Evolutionary conservation across 2,329 filamentous ascomycete genomes (phyloP), one percentile per base, ranked within the genome.

Genomic region (Shiraia sp.): DNA sequence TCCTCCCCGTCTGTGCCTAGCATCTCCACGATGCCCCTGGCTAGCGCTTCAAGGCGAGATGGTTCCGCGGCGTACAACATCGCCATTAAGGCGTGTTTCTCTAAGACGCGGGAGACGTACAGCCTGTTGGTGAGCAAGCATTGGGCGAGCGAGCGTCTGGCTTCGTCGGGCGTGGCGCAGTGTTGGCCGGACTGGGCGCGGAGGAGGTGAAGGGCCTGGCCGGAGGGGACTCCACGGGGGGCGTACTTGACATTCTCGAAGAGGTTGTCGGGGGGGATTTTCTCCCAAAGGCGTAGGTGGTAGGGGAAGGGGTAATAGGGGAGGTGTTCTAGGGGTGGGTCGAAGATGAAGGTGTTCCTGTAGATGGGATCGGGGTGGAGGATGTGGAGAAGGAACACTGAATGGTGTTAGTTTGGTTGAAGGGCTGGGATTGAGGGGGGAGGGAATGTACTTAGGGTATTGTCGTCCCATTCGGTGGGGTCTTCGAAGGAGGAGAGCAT

Each of bases 11-110:
- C 57, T 8, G 55, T 32, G 2, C 22, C 10, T 2, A 22, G 17
- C 59, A 64, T 62, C 12, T 31, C 17, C 13, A 35, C 16, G 36
- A 64, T 51, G 3, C 49, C 49, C n/a, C n/a, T n/a, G n/a, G n/a
- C n/a, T n/a, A n/a, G 7, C 51, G 46, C 10, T 42, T 25, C 2
- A 62, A 10, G 13, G 45, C 45, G 6, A n/a, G 6, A 6, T 61
- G 38, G 6, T 27, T 27, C 1, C n/a, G 1, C 3, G 6, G 10
- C 16, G 15, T 54, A 49, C 2, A 63, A 34, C 1, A 30, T 26
- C 13, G 31, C 14, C 1, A 61, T 36, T 8, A 55, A 32, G 16
- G 36, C 41, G 36, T 55, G 56, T 19, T 34, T 45, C 10, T 46
- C 42, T 1, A 40, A 32, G 8, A 49, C 38, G 23, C 29, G 28